Evolutionary conservation across 257 asterid genomes (phyloP).

Genomic region (Plectranthus barbatus): DNA sequence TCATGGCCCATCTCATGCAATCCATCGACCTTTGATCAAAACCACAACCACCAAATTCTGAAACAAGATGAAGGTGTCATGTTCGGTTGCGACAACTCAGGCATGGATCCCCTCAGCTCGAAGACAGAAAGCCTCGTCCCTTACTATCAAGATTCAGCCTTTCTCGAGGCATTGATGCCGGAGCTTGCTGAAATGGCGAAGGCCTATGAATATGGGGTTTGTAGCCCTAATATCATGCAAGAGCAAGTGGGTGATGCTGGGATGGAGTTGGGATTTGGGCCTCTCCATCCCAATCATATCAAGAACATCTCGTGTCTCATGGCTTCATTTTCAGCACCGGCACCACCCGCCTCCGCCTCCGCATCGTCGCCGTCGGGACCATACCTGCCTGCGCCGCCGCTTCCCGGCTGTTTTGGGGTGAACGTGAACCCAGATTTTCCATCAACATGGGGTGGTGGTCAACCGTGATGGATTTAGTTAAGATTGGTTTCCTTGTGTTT

Average conservation of each 20-base stretch:
- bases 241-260: background rate
- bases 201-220: conserved; percentile 1
- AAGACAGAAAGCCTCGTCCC: background rate
- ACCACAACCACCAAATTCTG: background rate
- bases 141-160: conserved; percentile 14
- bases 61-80: conserved; percentile 16
- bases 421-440: no score
- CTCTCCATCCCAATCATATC: conserved; percentile 21
- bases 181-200: conserved; percentile 17
- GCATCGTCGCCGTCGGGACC: background rate
- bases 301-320: conserved; percentile 21
- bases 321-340: conserved; percentile 14
- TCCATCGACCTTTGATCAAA: conserved; percentile 2
- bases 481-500: background rate
- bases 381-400: conserved; percentile 11
- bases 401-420: background rate
- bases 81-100: background rate
- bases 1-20: conserved; percentile 14
- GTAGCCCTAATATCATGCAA: conserved; percentile 1
- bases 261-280: background rate
- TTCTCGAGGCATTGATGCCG: conserved; percentile 20
- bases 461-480: background rate
- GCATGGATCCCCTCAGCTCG: background rate
- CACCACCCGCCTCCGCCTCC: background rate
- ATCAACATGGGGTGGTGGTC: no score